Evolutionary conservation across 139 green algal genomes (phyloP).

Genomic region (Yamagishiella unicocca): DNA sequence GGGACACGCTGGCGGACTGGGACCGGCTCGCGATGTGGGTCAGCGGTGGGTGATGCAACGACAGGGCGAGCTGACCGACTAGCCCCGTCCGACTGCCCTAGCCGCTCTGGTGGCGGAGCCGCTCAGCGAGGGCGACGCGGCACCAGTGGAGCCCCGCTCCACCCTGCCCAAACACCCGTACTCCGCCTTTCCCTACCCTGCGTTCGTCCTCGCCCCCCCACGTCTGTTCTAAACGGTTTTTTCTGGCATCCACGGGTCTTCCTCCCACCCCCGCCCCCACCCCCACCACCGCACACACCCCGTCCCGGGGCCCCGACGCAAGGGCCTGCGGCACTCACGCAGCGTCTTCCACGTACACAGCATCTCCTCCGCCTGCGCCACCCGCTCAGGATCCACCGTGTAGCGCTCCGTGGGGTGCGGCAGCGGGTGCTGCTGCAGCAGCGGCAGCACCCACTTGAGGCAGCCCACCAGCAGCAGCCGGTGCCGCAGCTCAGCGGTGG

Average conservation of each 20-base stretch:
- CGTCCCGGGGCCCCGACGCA: too few species aligned
- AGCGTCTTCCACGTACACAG: conserved; percentile 14
- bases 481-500: not conserved
- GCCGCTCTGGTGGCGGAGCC: too few species aligned
- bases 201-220: too few species aligned
- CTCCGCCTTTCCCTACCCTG: not conserved
- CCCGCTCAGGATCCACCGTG: not conserved
- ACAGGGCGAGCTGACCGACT: too few species aligned
- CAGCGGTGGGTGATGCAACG: too few species aligned
- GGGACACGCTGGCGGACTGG: too few species aligned
- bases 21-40: too few species aligned
- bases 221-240: too few species aligned
- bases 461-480: conserved; percentile 4
- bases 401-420: not conserved
- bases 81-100: too few species aligned
- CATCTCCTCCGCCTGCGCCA: not conserved
- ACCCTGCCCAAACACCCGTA: not conserved
- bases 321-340: conserved; percentile 27
- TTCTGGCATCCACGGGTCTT: too few species aligned
- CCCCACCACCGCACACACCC: not conserved
- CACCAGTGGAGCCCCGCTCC: not conserved
- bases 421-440: conserved; percentile 20
- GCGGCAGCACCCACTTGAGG: conserved; percentile 5
- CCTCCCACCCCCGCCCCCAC: too few species aligned
- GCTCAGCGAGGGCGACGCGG: not conserved